Evolutionary conservation across 139 green algal species (phyloP).

Genomic region (Haematococcus lacustris): DNA sequence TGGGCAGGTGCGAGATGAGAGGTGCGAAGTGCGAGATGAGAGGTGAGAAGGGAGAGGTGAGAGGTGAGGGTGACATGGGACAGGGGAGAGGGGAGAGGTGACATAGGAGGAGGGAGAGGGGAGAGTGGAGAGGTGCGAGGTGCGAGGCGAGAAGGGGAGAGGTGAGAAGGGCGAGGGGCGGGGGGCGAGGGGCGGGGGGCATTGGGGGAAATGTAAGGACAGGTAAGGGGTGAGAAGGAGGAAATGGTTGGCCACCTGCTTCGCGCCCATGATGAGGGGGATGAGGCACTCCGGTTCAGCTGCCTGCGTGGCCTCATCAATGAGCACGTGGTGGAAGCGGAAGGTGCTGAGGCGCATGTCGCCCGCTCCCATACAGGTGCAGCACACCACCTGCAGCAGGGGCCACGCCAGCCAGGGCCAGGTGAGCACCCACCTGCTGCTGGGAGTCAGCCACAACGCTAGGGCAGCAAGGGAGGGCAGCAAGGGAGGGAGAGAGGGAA

Average conservation of each 20-base stretch:
- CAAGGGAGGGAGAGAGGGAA: too few species aligned
- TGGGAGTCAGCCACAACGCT: background rate
- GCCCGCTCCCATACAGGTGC: slow-evolving; percentile 86
- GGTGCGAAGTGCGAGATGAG: background rate
- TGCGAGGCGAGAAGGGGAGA: background rate
- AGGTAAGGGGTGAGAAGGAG: background rate
- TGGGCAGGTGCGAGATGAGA: too few species aligned
- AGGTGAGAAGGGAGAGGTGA: background rate
- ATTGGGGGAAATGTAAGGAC: background rate
- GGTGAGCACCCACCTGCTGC: background rate
- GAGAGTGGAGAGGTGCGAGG: too few species aligned
- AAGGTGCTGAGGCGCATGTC: slow-evolving; percentile 81
- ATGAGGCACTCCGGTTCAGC: slow-evolving; percentile 92
- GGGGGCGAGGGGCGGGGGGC: background rate
- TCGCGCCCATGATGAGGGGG: slow-evolving; percentile 89
- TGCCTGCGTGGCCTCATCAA: slow-evolving; percentile 93
- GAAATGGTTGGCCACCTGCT: slow-evolving; percentile 67
- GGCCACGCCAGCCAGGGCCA: background rate
- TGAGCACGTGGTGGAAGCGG: slow-evolving; percentile 82
- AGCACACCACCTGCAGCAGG: slow-evolving; percentile 68
- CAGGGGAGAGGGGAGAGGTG: background rate
- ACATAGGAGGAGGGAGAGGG: background rate
- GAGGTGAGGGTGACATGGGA: background rate
- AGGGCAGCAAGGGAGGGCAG: background rate
- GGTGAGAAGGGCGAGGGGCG: background rate